These are phyloP conservation scores for Didymella exigua DNA, from an alignment of 2,329 filamentous ascomycete species.

Conservation along the genomic window DNA sequence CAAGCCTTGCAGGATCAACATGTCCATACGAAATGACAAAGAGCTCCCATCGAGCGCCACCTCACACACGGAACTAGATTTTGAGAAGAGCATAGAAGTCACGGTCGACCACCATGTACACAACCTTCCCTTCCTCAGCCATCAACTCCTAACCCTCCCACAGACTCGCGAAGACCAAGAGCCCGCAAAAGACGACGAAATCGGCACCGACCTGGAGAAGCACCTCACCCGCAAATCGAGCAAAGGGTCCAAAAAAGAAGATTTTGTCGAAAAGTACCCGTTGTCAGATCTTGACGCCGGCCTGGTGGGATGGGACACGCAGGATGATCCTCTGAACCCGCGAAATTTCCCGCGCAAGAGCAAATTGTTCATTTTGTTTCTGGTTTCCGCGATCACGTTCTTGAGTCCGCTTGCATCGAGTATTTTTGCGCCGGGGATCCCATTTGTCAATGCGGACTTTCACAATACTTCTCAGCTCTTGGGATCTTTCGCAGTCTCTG, in stretches of 20 bases:
- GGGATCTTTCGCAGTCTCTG: constrained; percentile 40
- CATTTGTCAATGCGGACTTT: constrained; percentile 40
- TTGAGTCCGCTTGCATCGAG: constrained; percentile 45
- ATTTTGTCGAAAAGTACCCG: constrained; percentile 39
- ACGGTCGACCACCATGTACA: not conserved
- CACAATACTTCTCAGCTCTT: constrained; percentile 40
- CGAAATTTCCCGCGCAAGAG: constrained; percentile 37
- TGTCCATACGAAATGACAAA: constrained; percentile 26
- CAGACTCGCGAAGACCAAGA: constrained; percentile 17
- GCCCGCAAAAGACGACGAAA: constrained; percentile 19
- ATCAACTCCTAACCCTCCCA: not conserved
- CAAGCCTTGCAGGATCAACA: constrained; percentile 10
- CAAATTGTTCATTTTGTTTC: constrained; percentile 38
- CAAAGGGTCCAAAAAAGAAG: constrained; percentile 34
- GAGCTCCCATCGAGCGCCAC: constrained; percentile 30
- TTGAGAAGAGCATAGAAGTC: constrained; percentile 22
- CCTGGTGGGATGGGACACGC: constrained; percentile 45
- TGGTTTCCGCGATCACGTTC: constrained; percentile 42
- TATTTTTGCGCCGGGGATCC: constrained; percentile 44
- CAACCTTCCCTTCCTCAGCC: not conserved
- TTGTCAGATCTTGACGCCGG: constrained; percentile 42
- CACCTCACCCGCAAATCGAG: constrained; percentile 41
- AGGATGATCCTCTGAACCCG: constrained; percentile 42
- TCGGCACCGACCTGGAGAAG: constrained; percentile 37
- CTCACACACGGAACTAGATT: constrained; percentile 27